Percentiles rank a stretch among this genome's conserved stretches.
Evolutionary conservation across 2,329 filamentous ascomycete genomes (phyloP).

Genomic region (Aspergillus awamori): DNA sequence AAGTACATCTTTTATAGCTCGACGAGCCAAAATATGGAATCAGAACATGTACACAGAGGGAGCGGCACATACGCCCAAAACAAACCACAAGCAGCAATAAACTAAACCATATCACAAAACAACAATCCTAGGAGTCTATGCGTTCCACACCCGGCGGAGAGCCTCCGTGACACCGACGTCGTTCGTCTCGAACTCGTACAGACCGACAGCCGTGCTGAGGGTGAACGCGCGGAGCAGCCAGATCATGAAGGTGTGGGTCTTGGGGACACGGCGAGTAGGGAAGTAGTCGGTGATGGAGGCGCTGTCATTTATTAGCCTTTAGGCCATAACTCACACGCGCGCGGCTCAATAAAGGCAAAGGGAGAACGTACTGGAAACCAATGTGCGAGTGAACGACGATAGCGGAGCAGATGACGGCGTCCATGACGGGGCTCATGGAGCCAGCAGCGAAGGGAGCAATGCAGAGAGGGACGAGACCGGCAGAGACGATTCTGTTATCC

Average conservation of each 20-base stretch:
- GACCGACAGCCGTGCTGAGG: constrained; percentile 76
- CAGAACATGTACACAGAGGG: constrained; percentile 41
- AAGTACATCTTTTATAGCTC: constrained; percentile 23
- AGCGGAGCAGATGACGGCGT: constrained; percentile 80
- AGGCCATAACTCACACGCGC: not conserved
- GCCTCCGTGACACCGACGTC: constrained; percentile 93
- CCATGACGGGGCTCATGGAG: constrained; percentile 83
- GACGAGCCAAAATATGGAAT: constrained; percentile 17
- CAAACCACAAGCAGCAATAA: constrained; percentile 14
- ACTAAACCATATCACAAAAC: constrained; percentile 28
- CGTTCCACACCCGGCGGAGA: constrained; percentile 86
- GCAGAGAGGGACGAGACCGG: constrained; percentile 80
- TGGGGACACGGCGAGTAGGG: constrained; percentile 70
- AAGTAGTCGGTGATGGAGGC: constrained; percentile 88
- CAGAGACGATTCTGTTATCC: constrained; percentile 67
- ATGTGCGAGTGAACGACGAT: constrained; percentile 93
- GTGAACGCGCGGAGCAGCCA: constrained; percentile 82
- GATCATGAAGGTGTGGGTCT: constrained; percentile 65
- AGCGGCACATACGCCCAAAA: constrained; percentile 27
- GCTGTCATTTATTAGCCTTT: constrained; percentile 39
- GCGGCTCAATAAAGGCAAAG: not conserved
- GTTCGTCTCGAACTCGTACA: constrained; percentile 99
- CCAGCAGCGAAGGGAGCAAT: constrained; percentile 90
- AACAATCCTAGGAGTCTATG: constrained; percentile 46
- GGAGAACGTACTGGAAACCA: constrained; percentile 74